Percentiles rank a stretch among this genome's conserved stretches.
Evolutionary conservation across 495 filamentous ascomycete species (phyloP).

Genomic region (Saxophila tyrrhenica): DNA sequence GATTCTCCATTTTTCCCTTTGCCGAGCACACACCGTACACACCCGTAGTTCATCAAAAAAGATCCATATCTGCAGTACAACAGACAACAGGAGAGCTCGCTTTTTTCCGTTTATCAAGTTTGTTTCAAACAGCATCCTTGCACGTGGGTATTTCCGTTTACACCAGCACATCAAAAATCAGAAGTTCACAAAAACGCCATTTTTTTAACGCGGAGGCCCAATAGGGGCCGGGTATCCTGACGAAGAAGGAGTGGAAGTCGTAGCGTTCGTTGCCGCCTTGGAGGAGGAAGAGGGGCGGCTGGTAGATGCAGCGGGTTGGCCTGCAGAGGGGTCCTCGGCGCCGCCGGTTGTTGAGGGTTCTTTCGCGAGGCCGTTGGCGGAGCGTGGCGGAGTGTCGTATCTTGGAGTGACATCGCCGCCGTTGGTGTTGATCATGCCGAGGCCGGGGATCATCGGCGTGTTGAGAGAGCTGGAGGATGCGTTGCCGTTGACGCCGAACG

Average conservation of each 20-base stretch:
- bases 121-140: constrained; percentile 1
- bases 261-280: not conserved
- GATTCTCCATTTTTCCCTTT: not conserved
- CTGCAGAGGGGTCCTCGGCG: not conserved
- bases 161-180: constrained; percentile 2
- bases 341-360: not conserved
- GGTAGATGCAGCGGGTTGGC: not conserved
- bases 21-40: too few relatives aligned
- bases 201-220: constrained; percentile 25
- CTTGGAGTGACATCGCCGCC: constrained; percentile 70
- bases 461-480: constrained; percentile 19
- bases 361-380: not conserved
- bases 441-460: constrained; percentile 34
- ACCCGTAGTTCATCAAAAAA: too few relatives aligned
- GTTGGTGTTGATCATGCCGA: constrained; percentile 20
- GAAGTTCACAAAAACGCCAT: constrained; percentile 3
- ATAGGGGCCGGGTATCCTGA: constrained; percentile 37
- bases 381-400: constrained; percentile 39
- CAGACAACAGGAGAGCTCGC: too few relatives aligned
- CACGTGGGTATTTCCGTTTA: constrained; percentile 15
- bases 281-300: not conserved
- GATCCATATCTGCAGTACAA: too few relatives aligned
- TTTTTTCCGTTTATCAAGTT: not conserved
- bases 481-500: constrained; percentile 44
- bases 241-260: constrained; percentile 6